Evolutionary conservation across 1,284 basidiomycete species (phyloP), one percentile per base, ranked within the genome.

Genomic region (Apiotrichum siamense): DNA sequence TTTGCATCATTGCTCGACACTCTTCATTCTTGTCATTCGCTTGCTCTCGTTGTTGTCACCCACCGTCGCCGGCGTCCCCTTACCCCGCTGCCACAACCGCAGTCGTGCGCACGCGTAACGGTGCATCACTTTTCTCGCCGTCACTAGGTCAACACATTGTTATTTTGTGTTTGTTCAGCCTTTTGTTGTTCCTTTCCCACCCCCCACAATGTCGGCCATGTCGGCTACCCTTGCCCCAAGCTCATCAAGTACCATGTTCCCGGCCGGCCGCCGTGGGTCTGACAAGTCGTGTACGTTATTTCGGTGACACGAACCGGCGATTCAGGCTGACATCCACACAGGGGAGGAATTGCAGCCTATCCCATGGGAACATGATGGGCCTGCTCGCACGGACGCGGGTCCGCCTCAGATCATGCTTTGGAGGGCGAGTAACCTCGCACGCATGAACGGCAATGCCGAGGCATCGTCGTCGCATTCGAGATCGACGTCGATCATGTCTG

Each of bases 401-500:
- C 17, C 33, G 17, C 33, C 33, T 11, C 17, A 11, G 18, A 35
- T 35, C 33, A 12, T n/a, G 17, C 13, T 35, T 7, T 35, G 33
- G 33, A 35, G 33, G 17, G 33, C 13, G 13, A n/a, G 33, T 35
- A 11, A 35, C 10, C 33, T n/a, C 33, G 33, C 18, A 11, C 7
- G 18, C 33, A n/a, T 35, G 13, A 35, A n/a, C n/a, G n/a, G 33
- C 12, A 35, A 7, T n/a, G 13, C 33, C 10, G 33, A 35, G 18
- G 33, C n/a, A n/a, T n/a, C n/a, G 29, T 15, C 29, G 9, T 35
- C 33, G 13, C 39, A 35, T 12, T 50, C 49, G 20, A 42, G 49
- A 32, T 50, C 49, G 18, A 42, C 49, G 5, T 50, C 49, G n/a
- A 39, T 50, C 18, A 26, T 50, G 11, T 50, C 49, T 4, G 25